phyloP scores from a whole-genome alignment of 345 rosid species.

The Eucalyptus fibrosa region DNA sequence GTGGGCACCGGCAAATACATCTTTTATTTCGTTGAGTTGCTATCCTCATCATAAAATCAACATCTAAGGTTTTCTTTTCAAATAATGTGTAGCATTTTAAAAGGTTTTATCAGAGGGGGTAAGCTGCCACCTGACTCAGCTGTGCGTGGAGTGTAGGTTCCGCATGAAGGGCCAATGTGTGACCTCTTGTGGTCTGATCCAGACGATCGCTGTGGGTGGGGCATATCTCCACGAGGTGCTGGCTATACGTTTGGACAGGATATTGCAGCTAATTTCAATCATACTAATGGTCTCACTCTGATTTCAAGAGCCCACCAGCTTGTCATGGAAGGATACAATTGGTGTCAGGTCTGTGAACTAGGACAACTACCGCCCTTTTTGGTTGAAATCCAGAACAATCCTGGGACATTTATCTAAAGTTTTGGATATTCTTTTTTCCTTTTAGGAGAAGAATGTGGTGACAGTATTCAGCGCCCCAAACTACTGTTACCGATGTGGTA shows the following conservation, averaged over 20 bases:
- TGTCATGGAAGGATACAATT: conserved; percentile 92
- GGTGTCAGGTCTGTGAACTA: conserved; percentile 68
- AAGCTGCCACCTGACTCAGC: not conserved
- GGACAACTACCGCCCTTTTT: not conserved
- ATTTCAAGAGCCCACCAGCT: conserved; percentile 97
- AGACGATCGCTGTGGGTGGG: conserved; percentile 97
- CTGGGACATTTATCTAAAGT: not conserved
- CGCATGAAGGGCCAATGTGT: conserved; percentile 98
- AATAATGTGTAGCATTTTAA: not conserved
- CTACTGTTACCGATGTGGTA: conserved; percentile 90
- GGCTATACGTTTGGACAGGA: conserved; percentile 96
- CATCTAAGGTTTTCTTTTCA: not conserved
- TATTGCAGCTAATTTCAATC: conserved; percentile 78
- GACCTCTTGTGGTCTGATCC: conserved; percentile 99
- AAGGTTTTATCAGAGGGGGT: not conserved
- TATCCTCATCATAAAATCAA: not conserved
- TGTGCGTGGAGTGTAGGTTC: conserved; percentile 36
- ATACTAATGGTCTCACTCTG: conserved; percentile 72
- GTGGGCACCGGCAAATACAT: not conserved
- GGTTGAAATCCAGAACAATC: not conserved
- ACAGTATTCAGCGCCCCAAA: conserved; percentile 96
- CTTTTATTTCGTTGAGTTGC: not conserved
- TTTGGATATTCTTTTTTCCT: not conserved
- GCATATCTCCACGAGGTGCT: conserved; percentile 98
- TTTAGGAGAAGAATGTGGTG: conserved; percentile 80